Conservation (phyloP, 495 filamentous ascomycete species). For the Ramalina intermedia region DNA sequence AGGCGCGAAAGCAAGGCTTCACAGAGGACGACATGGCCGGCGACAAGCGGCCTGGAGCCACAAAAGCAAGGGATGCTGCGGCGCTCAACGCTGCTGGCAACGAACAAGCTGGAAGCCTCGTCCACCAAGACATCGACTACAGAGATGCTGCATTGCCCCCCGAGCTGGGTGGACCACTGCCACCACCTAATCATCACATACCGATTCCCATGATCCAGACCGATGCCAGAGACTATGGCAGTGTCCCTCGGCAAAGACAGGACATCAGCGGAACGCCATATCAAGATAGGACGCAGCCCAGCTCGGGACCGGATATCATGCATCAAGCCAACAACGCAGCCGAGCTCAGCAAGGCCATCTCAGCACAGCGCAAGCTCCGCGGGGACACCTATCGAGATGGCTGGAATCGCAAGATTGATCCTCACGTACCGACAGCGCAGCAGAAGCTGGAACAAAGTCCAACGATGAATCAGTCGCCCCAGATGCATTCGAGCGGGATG, state of each 20-base stretch:
- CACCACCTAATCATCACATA: slow-evolving; percentile 52
- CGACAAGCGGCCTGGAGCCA: slow-evolving; percentile 86
- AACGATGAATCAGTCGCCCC: slow-evolving; percentile 31
- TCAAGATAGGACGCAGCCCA: slow-evolving; percentile 71
- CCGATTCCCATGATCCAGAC: slow-evolving; percentile 74
- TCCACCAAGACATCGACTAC: slow-evolving; percentile 66
- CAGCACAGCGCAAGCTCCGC: slow-evolving; percentile 58
- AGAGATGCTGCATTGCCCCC: slow-evolving; percentile 53
- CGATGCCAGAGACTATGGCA: slow-evolving; percentile 72
- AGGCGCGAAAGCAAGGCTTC: slow-evolving; percentile 93
- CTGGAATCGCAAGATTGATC: slow-evolving; percentile 67
- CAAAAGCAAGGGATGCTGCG: slow-evolving; percentile 74
- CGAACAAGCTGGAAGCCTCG: slow-evolving; percentile 35
- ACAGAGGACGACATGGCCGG: slow-evolving; percentile 94
- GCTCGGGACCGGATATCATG: slow-evolving; percentile 66
- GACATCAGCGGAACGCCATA: slow-evolving; percentile 82
- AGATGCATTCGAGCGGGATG: slow-evolving; percentile 25
- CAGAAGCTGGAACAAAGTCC: slow-evolving; percentile 35
- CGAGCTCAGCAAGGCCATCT: slow-evolving; percentile 76
- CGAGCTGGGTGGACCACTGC: slow-evolving; percentile 49
- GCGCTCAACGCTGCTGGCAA: slow-evolving; percentile 36
- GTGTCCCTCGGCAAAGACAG: slow-evolving; percentile 72
- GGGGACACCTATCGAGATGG: slow-evolving; percentile 59
- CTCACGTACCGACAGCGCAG: slow-evolving; percentile 37
- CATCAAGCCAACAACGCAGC: slow-evolving; percentile 78